Conservation (phyloP, 2,329 filamentous ascomycete genomes). For the Clathrospora elynae region DNA sequence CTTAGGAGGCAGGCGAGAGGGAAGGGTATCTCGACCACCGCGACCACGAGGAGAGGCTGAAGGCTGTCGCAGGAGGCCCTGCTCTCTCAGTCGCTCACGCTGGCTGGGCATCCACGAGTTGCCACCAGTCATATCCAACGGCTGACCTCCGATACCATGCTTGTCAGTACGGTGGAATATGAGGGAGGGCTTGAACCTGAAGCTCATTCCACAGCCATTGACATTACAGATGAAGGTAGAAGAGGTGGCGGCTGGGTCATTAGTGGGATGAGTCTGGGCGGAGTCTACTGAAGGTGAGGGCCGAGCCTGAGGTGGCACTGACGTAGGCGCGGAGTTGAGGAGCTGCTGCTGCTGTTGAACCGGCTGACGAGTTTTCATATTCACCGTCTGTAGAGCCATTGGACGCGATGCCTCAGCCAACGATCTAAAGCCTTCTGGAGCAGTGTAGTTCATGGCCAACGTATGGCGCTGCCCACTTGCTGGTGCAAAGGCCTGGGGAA, state of each 20-base stretch:
- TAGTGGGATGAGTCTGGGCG: background rate
- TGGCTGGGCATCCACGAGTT: conserved; percentile 33
- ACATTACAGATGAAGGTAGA: conserved; percentile 17
- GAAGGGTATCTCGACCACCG: background rate
- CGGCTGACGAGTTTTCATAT: background rate
- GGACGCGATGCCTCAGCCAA: background rate
- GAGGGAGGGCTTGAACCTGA: conserved; percentile 27
- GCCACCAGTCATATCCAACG: conserved; percentile 25
- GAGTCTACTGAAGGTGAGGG: background rate
- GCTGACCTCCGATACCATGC: conserved; percentile 31
- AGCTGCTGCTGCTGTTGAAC: background rate
- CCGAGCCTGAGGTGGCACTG: background rate
- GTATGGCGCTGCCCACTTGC: background rate
- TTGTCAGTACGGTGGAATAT: conserved; percentile 27
- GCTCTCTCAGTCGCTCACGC: conserved; percentile 15
- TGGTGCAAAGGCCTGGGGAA: background rate
- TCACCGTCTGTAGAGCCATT: background rate
- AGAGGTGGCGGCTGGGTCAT: background rate
- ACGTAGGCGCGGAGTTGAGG: background rate
- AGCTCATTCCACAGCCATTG: conserved; percentile 21
- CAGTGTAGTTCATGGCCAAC: background rate
- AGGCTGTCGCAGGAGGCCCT: conserved; percentile 15
- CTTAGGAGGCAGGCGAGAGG: background rate
- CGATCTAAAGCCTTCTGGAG: background rate
- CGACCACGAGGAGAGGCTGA: conserved; percentile 3